These are phyloP conservation scores for Colletotrichum tropicale DNA, from an alignment of 2,329 filamentous ascomycete genomes.

Conservation along the genomic window DNA sequence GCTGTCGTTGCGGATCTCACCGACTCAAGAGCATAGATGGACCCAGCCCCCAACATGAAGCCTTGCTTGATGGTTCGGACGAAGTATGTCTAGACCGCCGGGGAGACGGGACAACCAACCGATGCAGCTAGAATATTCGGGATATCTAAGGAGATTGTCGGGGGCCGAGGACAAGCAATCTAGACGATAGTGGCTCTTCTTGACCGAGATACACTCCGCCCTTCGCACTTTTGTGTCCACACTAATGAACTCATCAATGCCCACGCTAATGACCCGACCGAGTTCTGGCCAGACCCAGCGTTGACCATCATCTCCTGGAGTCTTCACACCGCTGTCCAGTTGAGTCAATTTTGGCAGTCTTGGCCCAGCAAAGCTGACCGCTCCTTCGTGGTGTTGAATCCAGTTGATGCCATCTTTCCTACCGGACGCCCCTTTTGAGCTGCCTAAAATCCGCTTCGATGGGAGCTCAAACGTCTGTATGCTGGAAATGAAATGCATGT, in stretches of 20 bases:
- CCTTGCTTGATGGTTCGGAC: background rate
- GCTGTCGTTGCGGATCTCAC: background rate
- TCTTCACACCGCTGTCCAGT: background rate
- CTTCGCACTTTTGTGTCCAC: background rate
- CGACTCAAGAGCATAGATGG: background rate
- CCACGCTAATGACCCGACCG: background rate
- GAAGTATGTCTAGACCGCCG: background rate
- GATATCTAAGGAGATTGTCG: background rate
- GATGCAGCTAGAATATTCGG: background rate
- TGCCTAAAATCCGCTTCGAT: background rate
- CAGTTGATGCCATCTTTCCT: background rate
- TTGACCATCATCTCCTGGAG: background rate
- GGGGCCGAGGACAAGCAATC: background rate
- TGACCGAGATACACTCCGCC: background rate
- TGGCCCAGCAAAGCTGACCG: background rate
- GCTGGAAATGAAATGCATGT: background rate
- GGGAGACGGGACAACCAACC: background rate
- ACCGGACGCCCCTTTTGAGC: background rate
- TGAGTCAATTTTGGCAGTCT: background rate
- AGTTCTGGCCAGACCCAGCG: background rate
- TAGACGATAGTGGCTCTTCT: background rate
- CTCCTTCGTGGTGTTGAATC: background rate
- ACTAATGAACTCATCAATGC: background rate
- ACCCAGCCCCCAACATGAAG: background rate
- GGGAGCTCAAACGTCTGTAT: background rate